These are phyloP conservation scores for Imleria badia DNA, from an alignment of 768 basidiomycete species.

Conservation along the genomic window DNA sequence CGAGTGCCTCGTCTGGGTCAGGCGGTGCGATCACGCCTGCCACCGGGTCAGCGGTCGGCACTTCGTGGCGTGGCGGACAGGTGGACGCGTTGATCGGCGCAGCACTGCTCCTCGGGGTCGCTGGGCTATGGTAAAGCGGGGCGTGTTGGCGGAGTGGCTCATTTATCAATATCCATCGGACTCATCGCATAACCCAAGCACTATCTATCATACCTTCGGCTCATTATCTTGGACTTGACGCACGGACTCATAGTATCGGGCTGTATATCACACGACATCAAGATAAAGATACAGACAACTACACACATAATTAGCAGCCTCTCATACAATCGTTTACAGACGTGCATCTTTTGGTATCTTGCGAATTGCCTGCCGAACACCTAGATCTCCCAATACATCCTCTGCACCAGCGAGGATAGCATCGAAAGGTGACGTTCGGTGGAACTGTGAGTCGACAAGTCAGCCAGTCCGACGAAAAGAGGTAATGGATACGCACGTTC, in stretches of 20 bases:
- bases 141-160: background rate
- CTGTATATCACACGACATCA: constrained; percentile 9
- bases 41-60: constrained; percentile 1
- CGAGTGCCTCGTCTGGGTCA: background rate
- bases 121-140: constrained; percentile 10
- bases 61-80: background rate
- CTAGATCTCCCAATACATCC: constrained; percentile 71
- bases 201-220: constrained; percentile 8
- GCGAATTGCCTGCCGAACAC: constrained; percentile 70
- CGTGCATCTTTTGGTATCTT: constrained; percentile 59
- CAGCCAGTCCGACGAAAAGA: background rate
- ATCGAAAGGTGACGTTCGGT: constrained; percentile 81
- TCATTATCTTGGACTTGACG: constrained; percentile 7
- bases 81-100: constrained; percentile 2
- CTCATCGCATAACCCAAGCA: background rate
- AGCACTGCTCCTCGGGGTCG: constrained; percentile 3
- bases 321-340: constrained; percentile 31
- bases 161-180: background rate
- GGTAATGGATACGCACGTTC: constrained; percentile 52
- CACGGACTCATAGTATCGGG: background rate
- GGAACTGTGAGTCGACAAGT: constrained; percentile 49
- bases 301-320: background rate
- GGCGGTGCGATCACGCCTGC: background rate
- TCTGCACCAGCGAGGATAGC: constrained; percentile 81
- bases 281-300: background rate